Evolutionary conservation across 106 monocot genomes (phyloP).

Genomic region (Dioscorea dumetorum): DNA sequence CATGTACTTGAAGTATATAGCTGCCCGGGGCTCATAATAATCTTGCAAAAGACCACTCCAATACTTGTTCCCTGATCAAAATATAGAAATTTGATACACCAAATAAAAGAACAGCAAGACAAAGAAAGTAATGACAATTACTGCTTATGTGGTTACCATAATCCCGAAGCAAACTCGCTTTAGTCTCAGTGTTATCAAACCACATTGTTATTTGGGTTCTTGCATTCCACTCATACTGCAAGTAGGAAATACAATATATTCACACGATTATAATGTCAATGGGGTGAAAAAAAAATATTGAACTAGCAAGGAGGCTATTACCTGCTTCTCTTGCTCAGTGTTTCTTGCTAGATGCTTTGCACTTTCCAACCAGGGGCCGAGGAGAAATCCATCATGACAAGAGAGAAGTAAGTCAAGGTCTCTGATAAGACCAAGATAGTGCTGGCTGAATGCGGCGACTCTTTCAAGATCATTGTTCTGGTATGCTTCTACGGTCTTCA

Average conservation of each 20-base stretch:
- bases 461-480: constrained; percentile 14
- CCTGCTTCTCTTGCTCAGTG: constrained; percentile 40
- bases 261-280: not conserved
- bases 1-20: constrained; percentile 47
- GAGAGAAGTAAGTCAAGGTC: constrained; percentile 47
- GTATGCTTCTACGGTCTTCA: constrained; percentile 45
- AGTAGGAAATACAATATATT: not conserved
- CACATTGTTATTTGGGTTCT: constrained; percentile 71
- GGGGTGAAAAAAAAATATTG: too few relatives aligned
- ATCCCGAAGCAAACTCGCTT: constrained; percentile 57
- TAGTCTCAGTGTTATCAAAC: constrained; percentile 49
- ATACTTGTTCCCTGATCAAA: constrained; percentile 48
- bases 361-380: constrained; percentile 62
- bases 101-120: not conserved
- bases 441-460: constrained; percentile 17
- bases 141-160: constrained; percentile 21
- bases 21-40: constrained; percentile 44
- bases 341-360: constrained; percentile 40
- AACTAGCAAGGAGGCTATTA: not conserved
- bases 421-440: constrained; percentile 39
- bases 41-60: constrained; percentile 56
- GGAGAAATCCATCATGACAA: constrained; percentile 53
- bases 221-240: constrained; percentile 76
- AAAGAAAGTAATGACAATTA: not conserved
- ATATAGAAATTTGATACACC: not conserved